Evolutionary conservation across 2,329 filamentous ascomycete species (phyloP).

Genomic region (Paecilomyces variotii): DNA sequence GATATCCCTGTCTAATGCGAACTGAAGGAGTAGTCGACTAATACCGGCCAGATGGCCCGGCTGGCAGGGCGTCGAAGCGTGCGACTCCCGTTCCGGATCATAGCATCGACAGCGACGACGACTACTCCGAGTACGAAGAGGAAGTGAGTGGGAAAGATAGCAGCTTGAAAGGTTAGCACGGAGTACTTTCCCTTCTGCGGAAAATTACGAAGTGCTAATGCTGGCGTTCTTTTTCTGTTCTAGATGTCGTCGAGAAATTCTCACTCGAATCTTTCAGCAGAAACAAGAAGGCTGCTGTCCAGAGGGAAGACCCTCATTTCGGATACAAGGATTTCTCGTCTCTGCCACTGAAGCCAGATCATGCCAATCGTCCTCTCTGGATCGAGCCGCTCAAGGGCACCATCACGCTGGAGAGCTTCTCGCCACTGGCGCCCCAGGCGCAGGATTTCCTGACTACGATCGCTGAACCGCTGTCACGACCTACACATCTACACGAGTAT

Average conservation of each 20-base stretch:
- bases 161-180: constrained; percentile 37
- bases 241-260: constrained; percentile 46
- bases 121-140: constrained; percentile 48
- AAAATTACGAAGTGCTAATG: constrained; percentile 11
- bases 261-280: constrained; percentile 45
- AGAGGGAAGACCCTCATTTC: constrained; percentile 47
- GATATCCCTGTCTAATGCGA: constrained; percentile 3
- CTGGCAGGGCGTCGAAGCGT: constrained; percentile 41
- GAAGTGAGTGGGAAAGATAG: constrained; percentile 42
- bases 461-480: constrained; percentile 83
- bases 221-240: constrained; percentile 3
- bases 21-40: constrained; percentile 17
- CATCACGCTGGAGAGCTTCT: constrained; percentile 92
- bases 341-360: constrained; percentile 75
- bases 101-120: constrained; percentile 46
- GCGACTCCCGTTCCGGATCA: constrained; percentile 39
- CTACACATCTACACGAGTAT: constrained; percentile 89
- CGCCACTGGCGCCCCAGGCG: constrained; percentile 73
- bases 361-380: constrained; percentile 84
- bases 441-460: constrained; percentile 96
- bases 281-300: constrained; percentile 31
- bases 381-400: constrained; percentile 80
- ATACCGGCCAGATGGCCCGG: constrained; percentile 34
- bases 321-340: constrained; percentile 71
- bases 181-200: constrained; percentile 9